A percentile compares a stretch with the other conserved stretches of the same genome.
Evolutionary conservation across 352 stramenopile genomes (phyloP).

Genomic region (Phytophthora hibernalis): DNA sequence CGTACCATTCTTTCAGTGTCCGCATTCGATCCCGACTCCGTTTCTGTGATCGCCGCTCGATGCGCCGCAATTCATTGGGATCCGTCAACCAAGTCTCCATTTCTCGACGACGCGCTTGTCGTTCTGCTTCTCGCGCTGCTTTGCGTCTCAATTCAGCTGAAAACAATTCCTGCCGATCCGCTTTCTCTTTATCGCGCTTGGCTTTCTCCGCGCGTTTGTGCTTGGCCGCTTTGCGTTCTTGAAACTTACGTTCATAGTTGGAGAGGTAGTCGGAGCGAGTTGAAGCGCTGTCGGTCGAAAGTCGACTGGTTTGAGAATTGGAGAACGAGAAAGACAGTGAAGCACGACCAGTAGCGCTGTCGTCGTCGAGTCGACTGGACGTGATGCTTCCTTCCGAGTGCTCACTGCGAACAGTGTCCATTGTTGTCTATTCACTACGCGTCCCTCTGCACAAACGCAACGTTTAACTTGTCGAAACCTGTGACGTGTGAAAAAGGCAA

Average conservation of each 20-base stretch:
- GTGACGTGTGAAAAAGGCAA: too few species aligned
- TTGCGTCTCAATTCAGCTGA: slow-evolving; percentile 55
- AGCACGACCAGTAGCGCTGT: slow-evolving; percentile 30
- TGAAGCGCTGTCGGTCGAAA: slow-evolving; percentile 38
- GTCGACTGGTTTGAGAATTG: slow-evolving; percentile 38
- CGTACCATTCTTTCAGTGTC: slow-evolving; percentile 63
- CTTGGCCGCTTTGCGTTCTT: slow-evolving; percentile 57
- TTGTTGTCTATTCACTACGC: slow-evolving; percentile 15
- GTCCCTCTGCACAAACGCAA: too few species aligned
- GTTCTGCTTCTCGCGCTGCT: slow-evolving; percentile 59
- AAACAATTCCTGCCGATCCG: slow-evolving; percentile 50
- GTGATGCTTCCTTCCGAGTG: slow-evolving; percentile 32
- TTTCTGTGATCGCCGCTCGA: slow-evolving; percentile 46
- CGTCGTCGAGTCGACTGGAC: slow-evolving; percentile 38
- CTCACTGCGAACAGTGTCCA: slow-evolving; percentile 54
- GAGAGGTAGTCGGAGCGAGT: slow-evolving; percentile 62
- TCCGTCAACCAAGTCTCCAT: slow-evolving; percentile 67
- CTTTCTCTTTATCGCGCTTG: slow-evolving; percentile 53
- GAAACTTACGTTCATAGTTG: slow-evolving; percentile 67
- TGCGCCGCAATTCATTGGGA: slow-evolving; percentile 37
- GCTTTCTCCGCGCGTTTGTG: slow-evolving; percentile 58
- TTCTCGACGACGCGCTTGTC: slow-evolving; percentile 48
- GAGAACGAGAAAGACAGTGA: slow-evolving; percentile 56
- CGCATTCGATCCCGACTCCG: slow-evolving; percentile 51
- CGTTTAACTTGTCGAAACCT: too few species aligned